Conservation (phyloP, 345 rosid genomes). For the Eucalyptus paniculata region DNA sequence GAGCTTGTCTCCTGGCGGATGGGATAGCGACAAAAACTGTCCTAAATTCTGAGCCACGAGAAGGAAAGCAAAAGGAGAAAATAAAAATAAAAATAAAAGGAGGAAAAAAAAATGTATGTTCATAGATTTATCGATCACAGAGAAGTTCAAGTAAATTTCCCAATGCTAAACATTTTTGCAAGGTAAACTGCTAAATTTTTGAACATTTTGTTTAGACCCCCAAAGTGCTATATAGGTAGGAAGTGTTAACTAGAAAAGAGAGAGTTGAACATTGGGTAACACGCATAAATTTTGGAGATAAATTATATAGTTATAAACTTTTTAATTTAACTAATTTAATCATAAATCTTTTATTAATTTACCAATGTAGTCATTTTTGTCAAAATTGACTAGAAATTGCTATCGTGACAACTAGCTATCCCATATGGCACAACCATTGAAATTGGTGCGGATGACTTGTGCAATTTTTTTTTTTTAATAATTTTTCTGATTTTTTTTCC, state of each 20-base stretch:
- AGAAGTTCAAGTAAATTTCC: background rate
- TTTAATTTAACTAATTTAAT: background rate
- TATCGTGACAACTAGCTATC: accelerated
- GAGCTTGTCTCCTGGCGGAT: background rate
- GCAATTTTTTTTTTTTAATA: background rate
- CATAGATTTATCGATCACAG: background rate
- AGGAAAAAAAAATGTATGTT: background rate
- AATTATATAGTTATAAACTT: accelerated
- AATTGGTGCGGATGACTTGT: accelerated
- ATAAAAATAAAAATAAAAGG: background rate
- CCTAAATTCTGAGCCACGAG: background rate
- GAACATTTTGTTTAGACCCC: background rate
- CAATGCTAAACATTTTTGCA: background rate
- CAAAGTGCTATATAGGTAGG: background rate
- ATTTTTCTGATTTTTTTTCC: background rate
- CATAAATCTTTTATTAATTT: background rate
- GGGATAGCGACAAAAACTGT: background rate
- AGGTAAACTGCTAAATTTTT: background rate
- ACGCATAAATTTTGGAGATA: background rate
- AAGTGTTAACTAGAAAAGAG: background rate
- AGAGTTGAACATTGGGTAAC: background rate
- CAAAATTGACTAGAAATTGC: background rate
- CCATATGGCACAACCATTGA: accelerated
- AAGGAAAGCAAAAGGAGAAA: background rate
- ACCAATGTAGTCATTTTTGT: accelerated